Evolutionary conservation across 129 eudicot species (phyloP), one percentile per base, ranked within the genome.

Genomic region (Flaveria robusta): DNA sequence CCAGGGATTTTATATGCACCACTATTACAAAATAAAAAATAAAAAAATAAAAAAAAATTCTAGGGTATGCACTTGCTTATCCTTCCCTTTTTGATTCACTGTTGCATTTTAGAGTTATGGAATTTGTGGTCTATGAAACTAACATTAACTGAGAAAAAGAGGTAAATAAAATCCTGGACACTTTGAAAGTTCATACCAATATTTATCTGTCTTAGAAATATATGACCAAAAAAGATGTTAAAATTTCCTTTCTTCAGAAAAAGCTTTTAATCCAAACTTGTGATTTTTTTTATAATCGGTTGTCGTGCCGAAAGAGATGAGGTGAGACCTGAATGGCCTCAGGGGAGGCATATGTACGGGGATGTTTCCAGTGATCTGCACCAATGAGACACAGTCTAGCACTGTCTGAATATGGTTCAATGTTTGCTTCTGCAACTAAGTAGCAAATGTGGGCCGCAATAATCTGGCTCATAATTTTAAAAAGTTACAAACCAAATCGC

Each of bases 401-500:
- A 76, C 77, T 86, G 82, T 94, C 96, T 42, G 99, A 91, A 83
- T 87, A 94, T 70, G 87, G 85, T 76, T 89, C 99, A 83, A 94
- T 86, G 78, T 83, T 90, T 14, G 93, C 96, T 83, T 94, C 99
- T 29, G 99, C 99, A 56, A 94, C 89, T 71, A 94, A 80, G 88
- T 94, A 94, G 83, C 99, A 94, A n/a, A 89, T 94, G 80, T 94
- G 99, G 46, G 99, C 99, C 66, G 97, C 99, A 50, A 86, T 79
- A 58, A 91, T 88, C 99, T 93, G 88, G n/a, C 68, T 29, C 51
- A 73, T 34, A 51, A 12, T 34, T 45, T 9, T 11, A 27, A 20
- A 41, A 4, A 68, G 67, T 27, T 16, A 78, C 2, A 37, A 49
- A 39, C 27, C 72, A 62, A 70, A 49, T 37, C 13, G 43, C 12